phyloP scores from a whole-genome alignment of 78 protist species.

The slime mould (Dictyostelium discoideum) region DNA sequence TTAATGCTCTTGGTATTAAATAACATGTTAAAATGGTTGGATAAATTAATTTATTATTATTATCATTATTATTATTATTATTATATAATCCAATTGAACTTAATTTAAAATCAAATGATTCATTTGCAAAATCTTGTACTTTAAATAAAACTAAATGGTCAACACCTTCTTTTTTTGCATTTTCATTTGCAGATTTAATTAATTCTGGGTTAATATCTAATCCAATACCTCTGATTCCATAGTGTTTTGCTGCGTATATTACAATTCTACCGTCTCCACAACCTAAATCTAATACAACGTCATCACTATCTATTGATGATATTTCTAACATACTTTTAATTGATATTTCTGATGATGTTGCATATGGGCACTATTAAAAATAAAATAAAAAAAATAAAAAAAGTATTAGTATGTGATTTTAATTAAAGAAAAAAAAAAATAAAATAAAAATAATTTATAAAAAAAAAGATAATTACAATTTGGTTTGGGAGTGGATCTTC shows the following conservation, averaged over 20 bases:
- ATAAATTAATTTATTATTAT: background rate
- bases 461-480: slow-evolving; percentile 11
- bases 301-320: background rate
- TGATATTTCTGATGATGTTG: slow-evolving; percentile 40
- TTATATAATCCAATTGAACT: background rate
- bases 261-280: slow-evolving; percentile 76
- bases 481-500: slow-evolving; percentile 64
- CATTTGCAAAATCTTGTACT: slow-evolving; percentile 42
- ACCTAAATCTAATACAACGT: slow-evolving; percentile 50
- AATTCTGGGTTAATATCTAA: slow-evolving; percentile 62
- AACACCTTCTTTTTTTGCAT: slow-evolving; percentile 37
- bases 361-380: slow-evolving; percentile 51
- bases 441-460: no score
- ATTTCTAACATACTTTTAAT: slow-evolving; percentile 43
- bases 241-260: slow-evolving; percentile 59
- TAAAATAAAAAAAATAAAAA: background rate
- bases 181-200: background rate
- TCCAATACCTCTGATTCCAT: slow-evolving; percentile 53
- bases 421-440: background rate
- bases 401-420: background rate
- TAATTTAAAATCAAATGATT: slow-evolving; percentile 62
- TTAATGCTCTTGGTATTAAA: slow-evolving; percentile 60
- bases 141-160: slow-evolving; percentile 15
- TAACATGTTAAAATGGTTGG: slow-evolving; percentile 62
- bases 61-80: background rate